phyloP scores from a whole-genome alignment of 140 eudicot genomes.

The Senecio squalidus region DNA sequence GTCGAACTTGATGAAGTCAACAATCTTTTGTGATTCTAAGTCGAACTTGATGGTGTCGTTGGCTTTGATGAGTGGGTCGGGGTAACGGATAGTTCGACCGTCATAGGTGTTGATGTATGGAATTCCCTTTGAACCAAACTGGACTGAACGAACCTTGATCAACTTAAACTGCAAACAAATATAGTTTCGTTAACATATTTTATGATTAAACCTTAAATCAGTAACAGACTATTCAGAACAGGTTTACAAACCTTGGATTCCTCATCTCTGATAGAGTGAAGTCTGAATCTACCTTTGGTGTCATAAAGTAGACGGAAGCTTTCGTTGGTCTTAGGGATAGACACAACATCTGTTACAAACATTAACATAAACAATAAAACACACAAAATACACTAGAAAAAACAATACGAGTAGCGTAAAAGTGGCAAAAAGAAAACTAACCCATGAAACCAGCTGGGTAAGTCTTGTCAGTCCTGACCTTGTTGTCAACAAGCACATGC shows the following conservation, averaged over 20 bases:
- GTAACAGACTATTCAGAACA: too few species aligned
- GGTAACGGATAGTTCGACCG: slow-evolving; percentile 63
- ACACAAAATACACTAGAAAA: background rate
- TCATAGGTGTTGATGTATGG: slow-evolving; percentile 70
- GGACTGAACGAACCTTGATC: slow-evolving; percentile 69
- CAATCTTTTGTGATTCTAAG: slow-evolving; percentile 44
- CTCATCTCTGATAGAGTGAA: slow-evolving; percentile 67
- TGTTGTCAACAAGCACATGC: slow-evolving; percentile 59
- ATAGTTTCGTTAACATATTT: background rate
- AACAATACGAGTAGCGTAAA: background rate
- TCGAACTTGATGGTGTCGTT: slow-evolving; percentile 63
- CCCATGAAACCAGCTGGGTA: slow-evolving; percentile 78
- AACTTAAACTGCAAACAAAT: slow-evolving; percentile 46
- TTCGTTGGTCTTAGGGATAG: slow-evolving; percentile 71
- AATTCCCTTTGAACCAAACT: slow-evolving; percentile 62
- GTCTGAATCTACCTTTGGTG: slow-evolving; percentile 66
- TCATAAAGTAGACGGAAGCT: slow-evolving; percentile 68
- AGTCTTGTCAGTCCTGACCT: slow-evolving; percentile 68
- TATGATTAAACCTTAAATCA: background rate
- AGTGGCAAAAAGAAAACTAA: slow-evolving; percentile 15
- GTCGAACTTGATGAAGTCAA: slow-evolving; percentile 59
- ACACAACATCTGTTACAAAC: slow-evolving; percentile 48
- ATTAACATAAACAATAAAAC: background rate
- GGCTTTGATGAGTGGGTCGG: slow-evolving; percentile 62
- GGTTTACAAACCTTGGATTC: slow-evolving; percentile 49